phyloP scores from a whole-genome alignment of 305 asterid genomes.

The Solanum aculeatissimum region DNA sequence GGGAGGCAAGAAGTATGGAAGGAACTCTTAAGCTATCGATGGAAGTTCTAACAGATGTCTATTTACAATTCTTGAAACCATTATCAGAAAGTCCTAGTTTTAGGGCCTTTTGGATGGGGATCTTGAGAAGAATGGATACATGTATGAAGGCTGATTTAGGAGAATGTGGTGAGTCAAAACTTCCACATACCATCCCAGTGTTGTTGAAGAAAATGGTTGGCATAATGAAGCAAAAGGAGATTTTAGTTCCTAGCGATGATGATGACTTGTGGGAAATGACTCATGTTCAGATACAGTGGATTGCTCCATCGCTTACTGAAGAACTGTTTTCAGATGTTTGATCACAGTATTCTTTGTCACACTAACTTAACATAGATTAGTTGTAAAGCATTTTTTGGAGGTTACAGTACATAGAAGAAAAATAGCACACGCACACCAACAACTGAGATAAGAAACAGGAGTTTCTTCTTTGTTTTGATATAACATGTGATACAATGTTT shows the following conservation, averaged over 20 bases:
- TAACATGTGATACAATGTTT: background rate
- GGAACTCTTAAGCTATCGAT: conserved; percentile 60
- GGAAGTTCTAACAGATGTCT: conserved; percentile 65
- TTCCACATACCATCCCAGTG: conserved; percentile 45
- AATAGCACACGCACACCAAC: background rate
- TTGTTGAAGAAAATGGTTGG: conserved; percentile 47
- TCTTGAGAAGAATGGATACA: conserved; percentile 74
- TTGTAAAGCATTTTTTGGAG: background rate
- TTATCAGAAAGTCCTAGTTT: conserved; percentile 64
- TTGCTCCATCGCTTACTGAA: conserved; percentile 70
- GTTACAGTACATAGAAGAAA: background rate
- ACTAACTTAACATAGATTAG: background rate
- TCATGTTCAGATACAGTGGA: conserved; percentile 79
- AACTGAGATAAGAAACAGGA: background rate
- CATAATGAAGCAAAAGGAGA: conserved; percentile 55
- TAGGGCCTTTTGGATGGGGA: conserved; percentile 72
- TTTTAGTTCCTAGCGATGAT: conserved; percentile 41
- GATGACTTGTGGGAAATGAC: conserved; percentile 84
- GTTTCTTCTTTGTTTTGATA: background rate
- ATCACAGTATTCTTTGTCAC: background rate
- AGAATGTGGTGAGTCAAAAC: conserved; percentile 54
- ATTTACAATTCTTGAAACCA: conserved; percentile 48
- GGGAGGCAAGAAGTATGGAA: conserved; percentile 87
- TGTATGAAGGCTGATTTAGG: conserved; percentile 82
- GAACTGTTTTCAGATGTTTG: conserved; percentile 57